Conservation (phyloP, 108 stramenopile genomes). For the Nannochloropsis oceanica region DNA sequence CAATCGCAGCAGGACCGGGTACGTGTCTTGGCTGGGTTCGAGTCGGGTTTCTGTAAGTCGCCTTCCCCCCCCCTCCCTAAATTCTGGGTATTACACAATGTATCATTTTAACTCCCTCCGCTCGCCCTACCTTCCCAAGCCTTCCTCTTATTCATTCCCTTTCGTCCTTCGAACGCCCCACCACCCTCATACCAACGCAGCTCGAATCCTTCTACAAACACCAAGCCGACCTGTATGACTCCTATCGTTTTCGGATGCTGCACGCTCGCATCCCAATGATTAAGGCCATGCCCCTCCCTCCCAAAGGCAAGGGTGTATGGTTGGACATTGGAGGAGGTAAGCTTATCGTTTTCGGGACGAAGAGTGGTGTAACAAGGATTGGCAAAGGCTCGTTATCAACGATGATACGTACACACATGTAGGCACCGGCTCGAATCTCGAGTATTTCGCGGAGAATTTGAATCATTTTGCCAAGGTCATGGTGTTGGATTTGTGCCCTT, state of each 20-base stretch:
- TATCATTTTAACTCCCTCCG: too few species aligned
- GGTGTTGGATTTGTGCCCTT: slow-evolving; percentile 18
- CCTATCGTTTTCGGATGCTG: slow-evolving; percentile 21
- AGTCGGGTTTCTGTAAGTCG: too few species aligned
- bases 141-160: too few species aligned
- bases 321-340: slow-evolving; percentile 17
- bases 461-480: slow-evolving; percentile 15
- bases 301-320: background rate
- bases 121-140: too few species aligned
- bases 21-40: background rate
- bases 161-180: too few species aligned
- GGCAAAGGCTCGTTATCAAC: too few species aligned
- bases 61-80: too few species aligned
- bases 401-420: too few species aligned
- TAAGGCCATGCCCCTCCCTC: background rate
- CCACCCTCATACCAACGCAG: background rate
- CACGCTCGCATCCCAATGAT: slow-evolving; percentile 12
- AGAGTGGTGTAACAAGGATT: too few species aligned
- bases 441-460: slow-evolving; percentile 12
- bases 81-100: too few species aligned
- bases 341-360: too few species aligned
- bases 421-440: slow-evolving; percentile 21
- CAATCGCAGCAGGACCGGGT: background rate
- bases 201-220: background rate
- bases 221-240: slow-evolving; percentile 17